Percentiles rank a stretch among this genome's conserved stretches.
These are phyloP conservation scores for Nicotiana benthamiana DNA, from an alignment of 257 asterid species.

Conservation along the genomic window DNA sequence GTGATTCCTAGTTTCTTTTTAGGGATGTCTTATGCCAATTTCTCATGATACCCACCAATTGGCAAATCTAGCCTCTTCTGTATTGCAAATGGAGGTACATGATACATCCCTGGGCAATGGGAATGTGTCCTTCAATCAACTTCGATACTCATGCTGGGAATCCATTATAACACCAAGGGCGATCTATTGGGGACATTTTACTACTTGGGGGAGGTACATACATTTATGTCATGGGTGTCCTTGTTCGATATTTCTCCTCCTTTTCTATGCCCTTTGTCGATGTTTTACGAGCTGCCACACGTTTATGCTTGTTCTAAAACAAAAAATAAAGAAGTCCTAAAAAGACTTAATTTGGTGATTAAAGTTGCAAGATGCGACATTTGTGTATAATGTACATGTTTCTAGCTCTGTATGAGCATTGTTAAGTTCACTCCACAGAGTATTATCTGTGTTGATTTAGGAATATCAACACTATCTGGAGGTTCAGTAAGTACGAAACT, in stretches of 20 bases:
- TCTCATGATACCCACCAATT: background rate
- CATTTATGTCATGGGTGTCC: background rate
- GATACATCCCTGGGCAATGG: background rate
- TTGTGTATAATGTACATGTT: background rate
- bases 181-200: background rate
- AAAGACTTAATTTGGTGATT: background rate
- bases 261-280: background rate
- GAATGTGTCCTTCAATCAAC: background rate
- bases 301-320: background rate
- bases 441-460: background rate
- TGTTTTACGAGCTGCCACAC: background rate
- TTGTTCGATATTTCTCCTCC: background rate
- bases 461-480: background rate
- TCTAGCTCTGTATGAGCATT: background rate
- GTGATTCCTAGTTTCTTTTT: background rate
- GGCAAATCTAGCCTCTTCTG: background rate
- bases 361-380: background rate
- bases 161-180: background rate
- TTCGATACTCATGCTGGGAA: background rate
- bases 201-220: background rate
- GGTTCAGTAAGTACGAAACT: too few relatives aligned
- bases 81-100: background rate
- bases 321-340: background rate
- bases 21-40: background rate
- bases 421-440: background rate